Evolutionary conservation across 176 grass and related monocot species (phyloP).

Genomic region (barley (Hordeum vulgare)): DNA sequence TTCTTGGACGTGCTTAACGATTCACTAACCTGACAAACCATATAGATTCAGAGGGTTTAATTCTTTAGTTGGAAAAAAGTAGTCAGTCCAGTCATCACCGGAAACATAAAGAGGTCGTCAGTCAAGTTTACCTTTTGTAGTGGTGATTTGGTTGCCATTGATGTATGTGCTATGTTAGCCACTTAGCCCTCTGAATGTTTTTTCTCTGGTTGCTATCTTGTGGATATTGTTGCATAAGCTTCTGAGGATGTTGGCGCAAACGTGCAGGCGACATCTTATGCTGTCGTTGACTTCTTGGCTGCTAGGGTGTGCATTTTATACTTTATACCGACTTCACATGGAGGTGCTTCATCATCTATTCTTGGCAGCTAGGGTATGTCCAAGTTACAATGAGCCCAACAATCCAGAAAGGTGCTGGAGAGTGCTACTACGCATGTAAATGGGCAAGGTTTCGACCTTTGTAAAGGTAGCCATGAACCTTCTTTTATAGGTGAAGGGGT

Average conservation of each 20-base stretch:
- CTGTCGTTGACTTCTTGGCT: neutral
- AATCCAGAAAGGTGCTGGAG: no score
- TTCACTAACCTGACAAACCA: slow-evolving; percentile 45
- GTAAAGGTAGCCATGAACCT: no score
- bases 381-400: no score
- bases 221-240: neutral
- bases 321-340: no score
- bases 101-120: slow-evolving; percentile 15
- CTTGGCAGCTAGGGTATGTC: no score
- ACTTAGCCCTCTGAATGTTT: neutral
- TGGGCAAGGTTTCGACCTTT: no score
- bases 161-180: neutral
- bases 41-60: slow-evolving; percentile 30
- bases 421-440: no score
- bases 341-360: no score
- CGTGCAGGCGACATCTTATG: neutral
- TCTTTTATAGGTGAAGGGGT: no score
- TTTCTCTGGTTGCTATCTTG: neutral
- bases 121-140: slow-evolving; percentile 11
- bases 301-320: neutral
- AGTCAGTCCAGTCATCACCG: neutral
- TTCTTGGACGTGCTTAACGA: slow-evolving; percentile 21
- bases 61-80: slow-evolving; percentile 7
- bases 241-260: neutral
- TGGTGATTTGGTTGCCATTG: neutral